Base-by-base conservation (phyloP, 2,329 filamentous ascomycete genomes). In the Ceratocystis papillata region DNA sequence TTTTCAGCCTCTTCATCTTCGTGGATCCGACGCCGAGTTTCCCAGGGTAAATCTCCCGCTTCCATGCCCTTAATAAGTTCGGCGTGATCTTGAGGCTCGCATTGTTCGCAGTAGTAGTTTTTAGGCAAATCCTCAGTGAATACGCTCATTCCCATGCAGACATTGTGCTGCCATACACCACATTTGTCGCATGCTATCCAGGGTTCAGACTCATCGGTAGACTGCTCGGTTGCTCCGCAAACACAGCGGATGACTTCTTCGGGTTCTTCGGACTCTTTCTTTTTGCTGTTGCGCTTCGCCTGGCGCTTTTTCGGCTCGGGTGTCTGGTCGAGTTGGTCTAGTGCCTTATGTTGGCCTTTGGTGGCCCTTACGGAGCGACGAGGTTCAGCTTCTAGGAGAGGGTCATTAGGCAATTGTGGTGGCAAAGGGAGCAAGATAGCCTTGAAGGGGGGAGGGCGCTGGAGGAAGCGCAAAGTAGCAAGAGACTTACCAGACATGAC, bases 181-280 rank as follows among this genome's bases (percentile, higher is more conserved):
- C 94, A 99, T 60, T 83, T 84, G 75, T 99, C 94, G 78, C 94
- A 99, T 68, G 89, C 90, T 72, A 99, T 96, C 91, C 96, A 97
- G 64, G 91, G 87, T 71, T 94, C 87, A 70, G 88, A 89, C 15
- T 89, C 87, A 71, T 95, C 89, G 70, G 93, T 89, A 68, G 92
- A 88, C 70, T 91, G 88, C 71, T 89, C 88, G 57, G 89, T 89
- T 67, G 90, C 87, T 70, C 94, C 93, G 73, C 93, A 99, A 62
- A 96, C 88, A 75, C 93, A 99, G 70, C 93, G 88, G 70, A 97
- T 96, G 70, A 94, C 83, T 72, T 91, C 89, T 68, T 87, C 82
- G 8, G 77, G 76, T 62, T 79, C 72, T 59, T 65, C 63, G 1
- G 66, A 67, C 61, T 73, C 71, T 41, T 74, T 76, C 79, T 88